These are phyloP conservation scores for Neonectria faginata DNA, from an alignment of 2,329 filamentous ascomycete species.

Conservation along the genomic window DNA sequence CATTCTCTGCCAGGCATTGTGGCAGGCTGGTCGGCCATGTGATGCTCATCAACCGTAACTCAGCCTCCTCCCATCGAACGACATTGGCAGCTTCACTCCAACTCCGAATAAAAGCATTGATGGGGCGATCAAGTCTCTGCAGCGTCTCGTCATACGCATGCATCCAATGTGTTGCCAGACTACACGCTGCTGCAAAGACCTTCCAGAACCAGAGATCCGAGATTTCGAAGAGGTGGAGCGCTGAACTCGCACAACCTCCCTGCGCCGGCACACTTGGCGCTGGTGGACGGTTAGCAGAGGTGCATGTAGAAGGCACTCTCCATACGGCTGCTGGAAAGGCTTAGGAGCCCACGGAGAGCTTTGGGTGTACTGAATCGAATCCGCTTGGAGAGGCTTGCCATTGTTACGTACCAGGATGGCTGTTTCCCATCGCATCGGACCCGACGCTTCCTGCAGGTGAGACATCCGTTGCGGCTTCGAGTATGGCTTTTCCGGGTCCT, in stretches of 20 bases:
- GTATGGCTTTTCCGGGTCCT: slow-evolving; percentile 22
- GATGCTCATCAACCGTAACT: slow-evolving; percentile 10
- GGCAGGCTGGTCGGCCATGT: slow-evolving; percentile 22
- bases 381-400: not conserved
- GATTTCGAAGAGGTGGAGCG: slow-evolving; percentile 6
- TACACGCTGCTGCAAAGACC: slow-evolving; percentile 32
- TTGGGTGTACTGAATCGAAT: no score
- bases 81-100: slow-evolving; percentile 17
- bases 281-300: slow-evolving; percentile 16
- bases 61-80: slow-evolving; percentile 21
- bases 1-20: not conserved
- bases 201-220: slow-evolving; percentile 39
- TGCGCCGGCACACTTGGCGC: slow-evolving; percentile 31
- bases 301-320: no score
- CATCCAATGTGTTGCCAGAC: not conserved
- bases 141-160: not conserved
- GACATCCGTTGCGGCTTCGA: slow-evolving; percentile 26
- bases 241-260: slow-evolving; percentile 34
- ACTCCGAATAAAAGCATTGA: slow-evolving; percentile 9
- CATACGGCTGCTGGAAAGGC: not conserved
- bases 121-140: not conserved
- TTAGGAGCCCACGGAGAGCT: not conserved
- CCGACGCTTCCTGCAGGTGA: slow-evolving; percentile 26
- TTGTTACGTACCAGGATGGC: slow-evolving; percentile 34
- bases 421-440: slow-evolving; percentile 27